Evolutionary conservation across 2,329 filamentous ascomycete species (phyloP), one percentile per base, ranked within the genome.

Genomic region (Talaromyces marneffei): DNA sequence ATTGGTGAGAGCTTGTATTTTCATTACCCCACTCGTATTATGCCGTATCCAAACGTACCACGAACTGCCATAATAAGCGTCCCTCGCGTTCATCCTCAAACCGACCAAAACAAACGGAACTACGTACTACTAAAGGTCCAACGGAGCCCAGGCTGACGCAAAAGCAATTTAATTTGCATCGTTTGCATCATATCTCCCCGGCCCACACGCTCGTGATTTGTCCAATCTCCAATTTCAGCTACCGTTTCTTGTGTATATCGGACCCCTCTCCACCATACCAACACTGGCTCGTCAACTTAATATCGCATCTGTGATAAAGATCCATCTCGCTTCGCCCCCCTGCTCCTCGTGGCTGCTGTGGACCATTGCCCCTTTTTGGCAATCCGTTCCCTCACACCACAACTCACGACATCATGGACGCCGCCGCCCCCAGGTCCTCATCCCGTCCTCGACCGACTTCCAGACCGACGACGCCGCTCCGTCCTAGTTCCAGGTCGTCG

Each of bases 401-500:
- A 8, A 55, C 33, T 55, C 35, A 25, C 42, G 29, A 50, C 33
- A 33, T 14, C 20, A 76, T 77, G 69, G 71, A 75, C 46, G 57
- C 65, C 60, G 64, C 59, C 64, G 69, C 65, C 46, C 67, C 69
- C 42, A 79, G 80, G 65, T 86, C 86, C 25, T 82, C 81, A 57
- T 88, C 86, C 44, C 87, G 85, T 65, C 80, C 84, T 53, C 83
- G 82, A 54, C 82, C 81, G 18, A 76, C 82, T 4, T 91, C 90
- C 44, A 87, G 91, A 64, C 94, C 93, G 23, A 96, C 92, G 2
- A 97, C 94, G 3, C 94, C 94, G 31, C 85, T 99, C 9, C 90
- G 93, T 54, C 90, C 93, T 16, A 91, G 90, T 20, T 97, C 93
- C 3, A 88, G 93, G 57, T 92, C 90, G 18, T 96, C 92, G 12